These are phyloP conservation scores for Helianthus tuberosus DNA, from an alignment of 129 eudicot species.

Conservation along the genomic window DNA sequence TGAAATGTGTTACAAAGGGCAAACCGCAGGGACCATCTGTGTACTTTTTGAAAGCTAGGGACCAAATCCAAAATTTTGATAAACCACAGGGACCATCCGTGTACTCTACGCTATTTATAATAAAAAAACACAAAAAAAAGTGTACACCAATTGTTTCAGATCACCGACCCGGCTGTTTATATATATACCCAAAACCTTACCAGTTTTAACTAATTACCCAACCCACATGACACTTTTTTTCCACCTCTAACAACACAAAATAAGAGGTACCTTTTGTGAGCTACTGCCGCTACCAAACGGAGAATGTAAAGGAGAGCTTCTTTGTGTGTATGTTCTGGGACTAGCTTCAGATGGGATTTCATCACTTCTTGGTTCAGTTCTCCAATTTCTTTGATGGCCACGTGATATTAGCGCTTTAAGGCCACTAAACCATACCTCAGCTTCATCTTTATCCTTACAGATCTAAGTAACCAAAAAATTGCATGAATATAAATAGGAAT, in stretches of 20 bases:
- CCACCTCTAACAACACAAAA: constrained; percentile 13
- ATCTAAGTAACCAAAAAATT: constrained; percentile 50
- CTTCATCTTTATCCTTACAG: constrained; percentile 98
- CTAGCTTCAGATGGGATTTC: constrained; percentile 96
- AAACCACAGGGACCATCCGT: too few species aligned
- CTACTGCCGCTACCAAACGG: constrained; percentile 79
- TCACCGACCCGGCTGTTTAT: background rate
- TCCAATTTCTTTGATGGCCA: constrained; percentile 81
- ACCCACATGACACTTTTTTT: background rate
- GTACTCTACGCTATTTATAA: too few species aligned
- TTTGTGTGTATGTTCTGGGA: constrained; percentile 84
- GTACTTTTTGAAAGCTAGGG: too few species aligned
- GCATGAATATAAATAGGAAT: constrained; percentile 15
- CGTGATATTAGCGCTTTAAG: constrained; percentile 79
- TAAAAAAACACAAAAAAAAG: background rate
- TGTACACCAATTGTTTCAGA: background rate
- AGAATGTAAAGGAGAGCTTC: constrained; percentile 90
- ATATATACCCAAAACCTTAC: background rate
- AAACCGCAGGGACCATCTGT: too few species aligned
- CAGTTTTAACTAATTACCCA: background rate
- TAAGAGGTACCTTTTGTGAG: constrained; percentile 72
- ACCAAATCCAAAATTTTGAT: too few species aligned
- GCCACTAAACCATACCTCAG: constrained; percentile 94
- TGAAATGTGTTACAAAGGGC: too few species aligned
- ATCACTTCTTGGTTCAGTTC: constrained; percentile 89